Evolutionary conservation across 345 rosid species (phyloP), one percentile per base, ranked within the genome.

Genomic region (Garcia nutans): DNA sequence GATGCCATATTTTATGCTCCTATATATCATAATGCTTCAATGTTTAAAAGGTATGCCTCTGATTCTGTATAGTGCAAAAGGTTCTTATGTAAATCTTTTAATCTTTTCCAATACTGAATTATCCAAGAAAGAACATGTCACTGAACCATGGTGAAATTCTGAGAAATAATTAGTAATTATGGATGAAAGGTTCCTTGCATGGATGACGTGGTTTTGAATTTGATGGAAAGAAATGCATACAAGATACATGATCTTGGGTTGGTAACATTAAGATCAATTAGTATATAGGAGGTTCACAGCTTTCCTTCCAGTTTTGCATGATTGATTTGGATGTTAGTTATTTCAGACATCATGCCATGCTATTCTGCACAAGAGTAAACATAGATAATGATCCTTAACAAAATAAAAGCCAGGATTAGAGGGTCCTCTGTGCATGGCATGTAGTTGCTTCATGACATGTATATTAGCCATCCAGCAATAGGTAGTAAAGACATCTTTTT

Each of bases 21-120:
- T 86, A 73, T 92, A 70, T 94, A 85, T 82, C 87, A 86, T 65
- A 94, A 90, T 61, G 77, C 88, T 56, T 92, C 97, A 57, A 87
- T 83, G 86, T 94, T 94, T 84, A 88, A 82, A 79, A 90, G 90
- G 98, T 88, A 72, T 70, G 68, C 47, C 49, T 70, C 31, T 31
- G 57, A 10, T 20, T 73, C 37, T 41, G 22, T 12, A n/a, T 49
- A 10, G 20, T 23, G 17, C 24, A 58, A 65, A 26, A 37, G 49
- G 22, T 65, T 67, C 15, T 47, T 45, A 16, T 67, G 2, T 45
- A n/a, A 23, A 67, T 44, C 33, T 67, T n/a, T 45, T 28, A 28
- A 3, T 33, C 10, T 37, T 62, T 15, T 70, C 20, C 47, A 45
- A 58, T 77, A 73, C 8, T 52, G 2, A 10, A 49, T 23, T 24